Base-by-base conservation (phyloP, 169 alveolate species). In the Plasmodium blacklocki region DNA sequence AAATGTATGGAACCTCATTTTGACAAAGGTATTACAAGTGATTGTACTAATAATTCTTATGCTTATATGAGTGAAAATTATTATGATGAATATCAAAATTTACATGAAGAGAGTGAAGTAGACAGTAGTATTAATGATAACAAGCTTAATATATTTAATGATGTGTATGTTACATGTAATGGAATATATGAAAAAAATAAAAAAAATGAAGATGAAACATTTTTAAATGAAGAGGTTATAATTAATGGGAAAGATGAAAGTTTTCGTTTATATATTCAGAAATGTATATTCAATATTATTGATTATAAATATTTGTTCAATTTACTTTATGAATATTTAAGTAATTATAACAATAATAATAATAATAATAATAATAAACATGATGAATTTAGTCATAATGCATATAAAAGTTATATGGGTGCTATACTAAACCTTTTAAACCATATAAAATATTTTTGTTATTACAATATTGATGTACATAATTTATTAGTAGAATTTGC, bases 231-330 rank as follows among this genome's bases (percentile, higher is more conserved):
- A 19, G 73, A 67, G 23, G 14, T 80, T 54, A 8, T 67, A 68
- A 80, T 80, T 29, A 66, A 80, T 49, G 83, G 83, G 12, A 80
- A 67, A 73, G 50, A 80, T 66, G 90, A 80, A 80, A 43, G 73
- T n/a, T 80, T 68, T 80, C 90, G 90, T 0, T 56, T 80, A 56
- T 80, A 80, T 50, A 54, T 80, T 67, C 90, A 80, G 59, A 80
- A 80, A 54, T 49, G 83, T 5, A 80, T 80, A 52, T 80, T 80
- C 18, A 47, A 68, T 32, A 68, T 80, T 32, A 80, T 80, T 18
- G 90, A 80, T 32, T 80, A 80, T 80, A 68, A 58, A 26, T 80
- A 80, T 72, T 59, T 80, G 32, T 80, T 80, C 70, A 62, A 59
- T 49, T 66, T 80, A 58, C 59, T 80, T 15, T 80, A 80, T 68